phyloP scores from a whole-genome alignment of 140 eudicot species.

The Cichorium intybus region DNA sequence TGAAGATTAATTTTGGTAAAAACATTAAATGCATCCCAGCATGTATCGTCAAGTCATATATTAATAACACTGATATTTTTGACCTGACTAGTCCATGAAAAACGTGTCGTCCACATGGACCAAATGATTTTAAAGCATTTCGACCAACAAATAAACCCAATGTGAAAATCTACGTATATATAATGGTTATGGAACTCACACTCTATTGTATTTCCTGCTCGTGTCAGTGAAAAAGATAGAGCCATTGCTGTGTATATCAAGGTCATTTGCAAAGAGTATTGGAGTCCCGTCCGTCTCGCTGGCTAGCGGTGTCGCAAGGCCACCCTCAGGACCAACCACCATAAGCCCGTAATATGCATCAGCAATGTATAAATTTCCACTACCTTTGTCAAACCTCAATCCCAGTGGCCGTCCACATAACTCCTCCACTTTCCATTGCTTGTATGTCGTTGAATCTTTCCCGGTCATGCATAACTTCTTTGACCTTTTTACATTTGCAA shows the following conservation, averaged over 20 bases:
- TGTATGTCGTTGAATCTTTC: constrained; percentile 64
- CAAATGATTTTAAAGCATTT: not conserved
- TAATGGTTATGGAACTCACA: constrained; percentile 61
- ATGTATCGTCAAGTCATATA: too few relatives aligned
- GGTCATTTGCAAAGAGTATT: constrained; percentile 96
- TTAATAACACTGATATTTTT: not conserved
- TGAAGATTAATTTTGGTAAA: too few relatives aligned
- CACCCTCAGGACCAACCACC: constrained; percentile 87
- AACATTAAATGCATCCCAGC: not conserved
- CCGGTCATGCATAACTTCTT: constrained; percentile 65
- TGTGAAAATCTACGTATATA: too few relatives aligned
- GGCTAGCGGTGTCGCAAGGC: constrained; percentile 68
- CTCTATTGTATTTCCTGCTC: constrained; percentile 81
- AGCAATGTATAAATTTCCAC: constrained; percentile 79
- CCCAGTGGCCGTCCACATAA: constrained; percentile 92
- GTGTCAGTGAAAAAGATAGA: constrained; percentile 95
- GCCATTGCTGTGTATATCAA: constrained; percentile 84
- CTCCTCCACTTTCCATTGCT: constrained; percentile 77
- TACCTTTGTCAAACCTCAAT: constrained; percentile 65
- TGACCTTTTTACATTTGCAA: constrained; percentile 46
- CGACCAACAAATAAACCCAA: not conserved
- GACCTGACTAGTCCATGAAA: not conserved
- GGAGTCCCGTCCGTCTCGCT: constrained; percentile 63
- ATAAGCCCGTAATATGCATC: constrained; percentile 87
- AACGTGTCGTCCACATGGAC: not conserved